These are phyloP conservation scores for Hirschfeldia incana DNA, from an alignment of 345 rosid species.

Conservation along the genomic window DNA sequence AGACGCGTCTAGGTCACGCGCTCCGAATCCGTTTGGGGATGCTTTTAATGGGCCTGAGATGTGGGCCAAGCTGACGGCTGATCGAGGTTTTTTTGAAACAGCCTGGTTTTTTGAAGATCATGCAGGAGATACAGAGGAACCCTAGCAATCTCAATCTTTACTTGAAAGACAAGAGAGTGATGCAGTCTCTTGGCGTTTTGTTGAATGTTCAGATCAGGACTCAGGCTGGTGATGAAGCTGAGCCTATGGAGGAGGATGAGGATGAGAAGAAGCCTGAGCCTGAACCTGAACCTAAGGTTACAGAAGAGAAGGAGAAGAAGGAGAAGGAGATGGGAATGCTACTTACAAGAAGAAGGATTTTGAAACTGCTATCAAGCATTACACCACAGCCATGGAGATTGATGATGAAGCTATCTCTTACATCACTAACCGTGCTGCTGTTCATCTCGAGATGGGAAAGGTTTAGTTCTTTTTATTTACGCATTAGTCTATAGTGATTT, in stretches of 20 bases:
- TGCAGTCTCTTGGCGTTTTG: constrained; percentile 90
- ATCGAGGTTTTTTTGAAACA: constrained; percentile 69
- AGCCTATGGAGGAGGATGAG: constrained; percentile 55
- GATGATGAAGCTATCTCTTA: constrained; percentile 90
- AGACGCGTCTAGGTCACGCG: constrained; percentile 59
- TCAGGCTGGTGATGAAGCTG: constrained; percentile 55
- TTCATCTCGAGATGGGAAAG: constrained; percentile 88
- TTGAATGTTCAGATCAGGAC: constrained; percentile 66
- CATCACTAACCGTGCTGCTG: constrained; percentile 91
- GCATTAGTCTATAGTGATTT: background rate
- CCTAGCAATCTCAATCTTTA: constrained; percentile 76
- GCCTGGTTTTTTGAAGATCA: constrained; percentile 83
- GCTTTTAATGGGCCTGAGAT: constrained; percentile 89
- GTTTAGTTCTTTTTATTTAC: constrained; percentile 34
- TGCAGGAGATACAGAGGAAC: constrained; percentile 91
- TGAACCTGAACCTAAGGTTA: constrained; percentile 38
- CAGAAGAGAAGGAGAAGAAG: constrained; percentile 43
- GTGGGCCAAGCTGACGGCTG: constrained; percentile 96
- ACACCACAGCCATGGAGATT: constrained; percentile 74
- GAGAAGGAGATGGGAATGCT: constrained; percentile 93
- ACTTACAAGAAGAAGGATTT: constrained; percentile 97
- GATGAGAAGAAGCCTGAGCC: constrained; percentile 44
- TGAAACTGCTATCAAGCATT: constrained; percentile 76
- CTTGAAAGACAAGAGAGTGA: constrained; percentile 88
- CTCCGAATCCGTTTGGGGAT: constrained; percentile 67